A percentile compares a stretch with the other conserved stretches of the same genome.
These are phyloP conservation scores for Panicum miliaceum DNA, from an alignment of 176 grass and related monocot genomes.

Conservation along the genomic window DNA sequence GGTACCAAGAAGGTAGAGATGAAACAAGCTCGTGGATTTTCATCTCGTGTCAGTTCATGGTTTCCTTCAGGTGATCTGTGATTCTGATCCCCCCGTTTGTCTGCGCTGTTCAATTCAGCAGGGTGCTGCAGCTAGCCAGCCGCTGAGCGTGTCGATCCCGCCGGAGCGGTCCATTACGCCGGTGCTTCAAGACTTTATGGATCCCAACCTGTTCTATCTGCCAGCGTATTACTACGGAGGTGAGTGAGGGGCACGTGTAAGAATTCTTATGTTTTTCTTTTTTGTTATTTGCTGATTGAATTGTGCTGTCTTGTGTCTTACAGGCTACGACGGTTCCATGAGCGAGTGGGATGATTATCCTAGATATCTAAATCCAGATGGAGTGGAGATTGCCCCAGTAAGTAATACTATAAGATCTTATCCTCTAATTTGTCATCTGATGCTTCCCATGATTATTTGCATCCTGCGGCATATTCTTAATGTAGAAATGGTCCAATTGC, in stretches of 20 bases:
- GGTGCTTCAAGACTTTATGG: constrained; percentile 78
- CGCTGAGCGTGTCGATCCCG: constrained; percentile 56
- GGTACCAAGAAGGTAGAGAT: constrained; percentile 51
- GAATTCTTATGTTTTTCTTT: not conserved
- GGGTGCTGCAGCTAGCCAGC: constrained; percentile 58
- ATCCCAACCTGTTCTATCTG: constrained; percentile 76
- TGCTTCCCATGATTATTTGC: constrained; percentile 27
- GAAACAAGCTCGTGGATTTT: constrained; percentile 20
- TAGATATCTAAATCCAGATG: constrained; percentile 83
- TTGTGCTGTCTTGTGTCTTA: not conserved
- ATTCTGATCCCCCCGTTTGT: constrained; percentile 15
- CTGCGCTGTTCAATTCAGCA: constrained; percentile 21
- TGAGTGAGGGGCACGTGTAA: constrained; percentile 6
- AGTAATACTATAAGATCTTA: constrained; percentile 24
- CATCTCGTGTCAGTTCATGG: constrained; percentile 16
- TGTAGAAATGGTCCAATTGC: constrained; percentile 33
- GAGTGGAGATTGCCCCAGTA: constrained; percentile 79
- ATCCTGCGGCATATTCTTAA: constrained; percentile 29
- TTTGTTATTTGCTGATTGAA: constrained; percentile 9
- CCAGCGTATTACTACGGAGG: constrained; percentile 87
- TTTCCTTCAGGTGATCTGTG: constrained; percentile 9
- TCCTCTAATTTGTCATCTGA: constrained; percentile 1
- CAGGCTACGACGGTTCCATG: constrained; percentile 83
- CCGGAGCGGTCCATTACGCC: constrained; percentile 75
- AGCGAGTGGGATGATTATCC: constrained; percentile 86